Evolutionary conservation across 805 yeast species (phyloP).

Genomic region (Danielozyma ontarioensis): DNA sequence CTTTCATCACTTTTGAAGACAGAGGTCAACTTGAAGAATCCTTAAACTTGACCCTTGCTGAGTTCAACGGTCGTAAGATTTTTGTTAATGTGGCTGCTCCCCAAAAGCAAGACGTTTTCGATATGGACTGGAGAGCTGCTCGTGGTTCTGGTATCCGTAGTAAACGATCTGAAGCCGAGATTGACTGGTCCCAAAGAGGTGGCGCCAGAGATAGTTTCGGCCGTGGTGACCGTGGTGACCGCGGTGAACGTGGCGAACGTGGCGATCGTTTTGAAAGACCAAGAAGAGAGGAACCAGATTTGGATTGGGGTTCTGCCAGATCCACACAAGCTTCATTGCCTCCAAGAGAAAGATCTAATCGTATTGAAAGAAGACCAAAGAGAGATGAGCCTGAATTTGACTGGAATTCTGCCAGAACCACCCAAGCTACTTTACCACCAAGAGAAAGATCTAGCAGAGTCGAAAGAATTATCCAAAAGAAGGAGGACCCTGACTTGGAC

Average conservation of each 20-base stretch:
- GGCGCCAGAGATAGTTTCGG: slow-evolving; percentile 13
- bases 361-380: slow-evolving; percentile 18
- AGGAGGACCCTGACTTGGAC: slow-evolving; percentile 48
- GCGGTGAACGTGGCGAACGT: slow-evolving; percentile 12
- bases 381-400: slow-evolving; percentile 40
- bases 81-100: slow-evolving; percentile 59
- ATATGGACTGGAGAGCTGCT: slow-evolving; percentile 38
- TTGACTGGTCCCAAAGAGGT: background rate
- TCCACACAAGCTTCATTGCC: slow-evolving; percentile 24
- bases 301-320: slow-evolving; percentile 40
- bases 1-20: slow-evolving; percentile 46
- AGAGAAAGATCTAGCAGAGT: slow-evolving; percentile 23
- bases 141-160: background rate
- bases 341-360: slow-evolving; percentile 23
- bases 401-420: slow-evolving; percentile 38
- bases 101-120: slow-evolving; percentile 39
- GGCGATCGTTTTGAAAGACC: slow-evolving; percentile 7
- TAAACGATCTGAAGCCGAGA: background rate
- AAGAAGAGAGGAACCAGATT: slow-evolving; percentile 33
- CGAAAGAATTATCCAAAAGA: slow-evolving; percentile 20
- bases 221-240: slow-evolving; percentile 14
- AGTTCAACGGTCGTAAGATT: slow-evolving; percentile 45
- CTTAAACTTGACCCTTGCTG: slow-evolving; percentile 38
- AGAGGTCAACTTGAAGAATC: slow-evolving; percentile 48
- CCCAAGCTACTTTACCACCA: slow-evolving; percentile 21